Conservation (phyloP, 495 filamentous ascomycete species). For the Tetracladium setigerum region DNA sequence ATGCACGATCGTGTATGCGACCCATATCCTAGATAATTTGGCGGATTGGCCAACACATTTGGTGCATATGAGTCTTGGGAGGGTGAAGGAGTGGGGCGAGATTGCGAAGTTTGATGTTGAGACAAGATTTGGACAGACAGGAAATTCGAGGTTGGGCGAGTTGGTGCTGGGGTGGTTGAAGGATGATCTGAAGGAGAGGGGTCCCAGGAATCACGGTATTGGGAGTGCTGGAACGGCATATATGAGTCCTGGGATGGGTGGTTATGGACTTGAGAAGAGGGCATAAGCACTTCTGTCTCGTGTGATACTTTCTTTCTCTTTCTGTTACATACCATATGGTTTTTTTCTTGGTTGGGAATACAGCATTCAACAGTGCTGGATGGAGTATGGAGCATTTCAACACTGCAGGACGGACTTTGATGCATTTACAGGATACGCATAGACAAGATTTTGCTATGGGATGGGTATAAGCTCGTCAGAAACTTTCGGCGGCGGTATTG, state of each 20-base stretch:
- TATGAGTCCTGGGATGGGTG: conserved; percentile 60
- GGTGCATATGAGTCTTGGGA: conserved; percentile 87
- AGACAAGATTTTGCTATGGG: background rate
- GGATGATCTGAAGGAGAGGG: conserved; percentile 72
- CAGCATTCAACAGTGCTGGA: background rate
- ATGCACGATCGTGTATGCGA: conserved; percentile 95
- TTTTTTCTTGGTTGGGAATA: too few relatives aligned
- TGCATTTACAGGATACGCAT: background rate
- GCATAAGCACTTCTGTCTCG: background rate
- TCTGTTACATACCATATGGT: too few relatives aligned
- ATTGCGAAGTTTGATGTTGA: conserved; percentile 40
- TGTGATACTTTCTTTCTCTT: too few relatives aligned
- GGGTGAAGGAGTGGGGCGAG: conserved; percentile 74
- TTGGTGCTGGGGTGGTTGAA: conserved; percentile 83
- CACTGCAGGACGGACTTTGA: background rate
- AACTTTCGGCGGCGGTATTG: too few relatives aligned
- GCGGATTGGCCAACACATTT: conserved; percentile 91
- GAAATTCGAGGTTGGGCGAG: conserved; percentile 72
- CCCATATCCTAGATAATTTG: conserved; percentile 91
- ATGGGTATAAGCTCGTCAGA: too few relatives aligned
- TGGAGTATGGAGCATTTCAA: background rate
- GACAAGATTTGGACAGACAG: conserved; percentile 30
- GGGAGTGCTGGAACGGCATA: conserved; percentile 67
- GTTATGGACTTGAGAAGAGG: conserved; percentile 70
- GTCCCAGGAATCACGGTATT: conserved; percentile 57